These are phyloP conservation scores for Xylaria arbuscula DNA, from an alignment of 2,329 filamentous ascomycete genomes.

Conservation along the genomic window DNA sequence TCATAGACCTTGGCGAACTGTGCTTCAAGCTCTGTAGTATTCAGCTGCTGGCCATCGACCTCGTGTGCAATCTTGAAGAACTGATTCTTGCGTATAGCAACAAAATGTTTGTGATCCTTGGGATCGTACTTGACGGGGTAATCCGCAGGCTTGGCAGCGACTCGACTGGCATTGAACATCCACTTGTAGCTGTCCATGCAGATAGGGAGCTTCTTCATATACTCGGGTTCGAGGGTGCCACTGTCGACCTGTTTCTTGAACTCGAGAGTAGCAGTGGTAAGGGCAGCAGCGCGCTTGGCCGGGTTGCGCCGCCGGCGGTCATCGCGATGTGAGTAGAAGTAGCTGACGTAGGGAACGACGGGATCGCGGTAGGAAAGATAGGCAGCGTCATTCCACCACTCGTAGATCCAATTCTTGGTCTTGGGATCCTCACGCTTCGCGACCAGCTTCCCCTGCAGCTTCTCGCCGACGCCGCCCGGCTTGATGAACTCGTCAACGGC, in stretches of 20 bases:
- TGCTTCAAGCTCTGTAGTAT: slow-evolving; percentile 86
- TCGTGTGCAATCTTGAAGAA: slow-evolving; percentile 94
- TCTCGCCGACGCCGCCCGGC: slow-evolving; percentile 84
- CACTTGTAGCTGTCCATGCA: slow-evolving; percentile 99
- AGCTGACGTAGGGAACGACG: slow-evolving; percentile 96
- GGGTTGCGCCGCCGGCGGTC: slow-evolving; percentile 89
- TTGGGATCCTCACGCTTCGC: slow-evolving; percentile 83
- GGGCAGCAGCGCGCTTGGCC: slow-evolving; percentile 90
- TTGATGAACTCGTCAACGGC: slow-evolving; percentile 89
- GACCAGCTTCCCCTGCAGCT: slow-evolving; percentile 87
- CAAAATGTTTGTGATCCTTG: slow-evolving; percentile 83
- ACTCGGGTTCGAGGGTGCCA: slow-evolving; percentile 90
- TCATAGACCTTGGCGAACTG: slow-evolving; percentile 90
- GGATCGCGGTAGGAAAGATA: slow-evolving; percentile 95
- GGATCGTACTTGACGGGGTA: slow-evolving; percentile 83
- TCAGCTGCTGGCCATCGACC: slow-evolving; percentile 84
- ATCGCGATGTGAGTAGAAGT: slow-evolving; percentile 98
- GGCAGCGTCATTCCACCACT: slow-evolving; percentile 98
- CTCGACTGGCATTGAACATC: slow-evolving; percentile 97
- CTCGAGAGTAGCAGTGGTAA: slow-evolving; percentile 85
- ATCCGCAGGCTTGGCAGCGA: slow-evolving; percentile 84
- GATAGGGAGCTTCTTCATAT: slow-evolving; percentile 97
- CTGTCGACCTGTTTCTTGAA: slow-evolving; percentile 94
- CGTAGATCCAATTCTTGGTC: slow-evolving; percentile 91
- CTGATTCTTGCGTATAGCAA: slow-evolving; percentile 94